Evolutionary conservation across 257 asterid species (phyloP), one percentile per base, ranked within the genome.

Genomic region (Solanum clarkiae): DNA sequence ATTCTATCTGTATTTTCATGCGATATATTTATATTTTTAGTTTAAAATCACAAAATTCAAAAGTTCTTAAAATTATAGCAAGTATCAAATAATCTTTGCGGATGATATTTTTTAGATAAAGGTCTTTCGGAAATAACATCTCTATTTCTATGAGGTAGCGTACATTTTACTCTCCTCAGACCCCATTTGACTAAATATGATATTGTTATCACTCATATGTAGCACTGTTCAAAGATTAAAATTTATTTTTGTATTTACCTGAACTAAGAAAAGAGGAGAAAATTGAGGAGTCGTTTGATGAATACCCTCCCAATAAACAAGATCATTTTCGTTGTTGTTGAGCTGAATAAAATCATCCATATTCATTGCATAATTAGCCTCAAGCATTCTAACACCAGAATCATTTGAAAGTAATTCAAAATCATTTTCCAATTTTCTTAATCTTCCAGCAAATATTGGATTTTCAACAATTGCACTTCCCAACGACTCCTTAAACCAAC

Each of bases 291-390:
- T 90, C 14, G 84, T 85, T 36, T 88, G 88, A 57, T 72, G 68
- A 87, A 93, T 82, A 85, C 92, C 94, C 80, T 93, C 91, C 98
- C 97, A 95, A 32, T 87, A 95, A 6, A 91, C 95, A 56, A 95
- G 91, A 47, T 89, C 88, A 68, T 80, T 83, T 54, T 66, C 84
- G 75, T 89, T 88, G 2, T 29, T 87, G 86, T 88, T 79, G 91
- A 88, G 15, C 57, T 83, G 89, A 54, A 91, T 56, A 85, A 93
- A 92, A 40, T 94, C 96, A 53, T 5, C 66, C 90, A 93, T 72
- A 12, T 80, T 81, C 89, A 85, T 85, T 3, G 82, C 88, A 60
- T 82, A 66, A 40, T 56, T 88, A 47, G 88, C 91, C 83, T 95
- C 95, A 68, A 92, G 85, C 92, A 93, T 15, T 13, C 98, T 84